Percentiles rank a stretch among this genome's conserved stretches.
phyloP scores from a whole-genome alignment of 495 filamentous ascomycete genomes.

The Penicillium macrosclerotiorum region DNA sequence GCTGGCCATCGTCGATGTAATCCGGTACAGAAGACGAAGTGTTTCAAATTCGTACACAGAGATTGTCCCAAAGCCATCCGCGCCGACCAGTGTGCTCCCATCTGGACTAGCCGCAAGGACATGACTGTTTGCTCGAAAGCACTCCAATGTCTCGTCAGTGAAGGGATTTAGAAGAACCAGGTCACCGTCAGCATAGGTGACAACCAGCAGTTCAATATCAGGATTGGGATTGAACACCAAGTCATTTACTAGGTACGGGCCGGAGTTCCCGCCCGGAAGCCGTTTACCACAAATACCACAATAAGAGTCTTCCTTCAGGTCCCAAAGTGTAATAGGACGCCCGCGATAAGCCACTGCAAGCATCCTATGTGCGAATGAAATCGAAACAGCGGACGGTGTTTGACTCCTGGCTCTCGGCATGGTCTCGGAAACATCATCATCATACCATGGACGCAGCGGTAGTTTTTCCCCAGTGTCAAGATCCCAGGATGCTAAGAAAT shows the following conservation, averaged over 20 bases:
- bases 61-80: slow-evolving; percentile 23
- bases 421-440: neutral
- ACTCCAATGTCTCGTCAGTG: neutral
- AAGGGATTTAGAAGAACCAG: slow-evolving; percentile 26
- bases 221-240: slow-evolving; percentile 35
- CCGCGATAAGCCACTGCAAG: neutral
- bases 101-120: slow-evolving; percentile 26
- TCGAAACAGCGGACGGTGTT: neutral
- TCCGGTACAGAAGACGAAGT: slow-evolving; percentile 27
- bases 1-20: slow-evolving; percentile 16
- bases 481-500: neutral
- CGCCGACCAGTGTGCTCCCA: slow-evolving; percentile 28
- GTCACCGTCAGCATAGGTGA: slow-evolving; percentile 31
- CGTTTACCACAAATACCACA: slow-evolving; percentile 25
- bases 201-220: slow-evolving; percentile 23
- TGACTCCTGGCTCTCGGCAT: neutral
- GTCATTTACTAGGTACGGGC: slow-evolving; percentile 12
- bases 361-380: neutral
- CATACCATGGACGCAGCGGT: neutral
- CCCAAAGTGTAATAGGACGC: neutral
- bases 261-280: neutral
- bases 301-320: slow-evolving; percentile 21
- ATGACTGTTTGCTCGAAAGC: slow-evolving; percentile 7
- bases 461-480: neutral
- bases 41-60: slow-evolving; percentile 37